Evolutionary conservation across 768 basidiomycete genomes (phyloP), one percentile per base, ranked within the genome.

Genomic region (Trametes sanguinea): DNA sequence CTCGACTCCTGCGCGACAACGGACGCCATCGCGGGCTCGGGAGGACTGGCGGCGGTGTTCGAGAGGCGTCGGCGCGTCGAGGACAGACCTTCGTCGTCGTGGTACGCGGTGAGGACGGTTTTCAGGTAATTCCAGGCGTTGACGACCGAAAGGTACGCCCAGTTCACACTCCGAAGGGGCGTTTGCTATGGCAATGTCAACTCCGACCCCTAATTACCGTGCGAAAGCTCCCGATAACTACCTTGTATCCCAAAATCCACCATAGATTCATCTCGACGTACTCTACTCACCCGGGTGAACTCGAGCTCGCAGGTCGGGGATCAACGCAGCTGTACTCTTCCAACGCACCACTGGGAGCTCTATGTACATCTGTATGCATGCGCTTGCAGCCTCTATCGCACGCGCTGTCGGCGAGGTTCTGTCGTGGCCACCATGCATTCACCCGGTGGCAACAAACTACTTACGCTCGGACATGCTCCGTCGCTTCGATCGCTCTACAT

Each of bases 1-100:
- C 51, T 32, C 16, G 62, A 43, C 44, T 71, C 70, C 64, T 69
- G 68, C 45, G 64, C 65, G 35, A 62, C 67, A 51, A 64, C 67
- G 45, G 66, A 71, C 17, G 69, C 66, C 70, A 71, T 71, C 6
- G 47, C 47, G 10, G 57, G 40, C 40, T 54, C 54, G 17, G 54
- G 51, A 8, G 13, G 27, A 40, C 50, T 45, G 46, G 50, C 47
- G 32, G 35, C 48, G 46, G 32, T 27, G 52, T 27, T 45, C 32
- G 48, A 48, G 27, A 50, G 44, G 29, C 33, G 52, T 35, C 53
- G 45, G 42, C 42, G 50, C 44, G 44, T 44, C 39, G 59, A 13
- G 57, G 29, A 43, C 54, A 48, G 63, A 17, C n/a, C 40, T 47
- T 64, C n/a, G 32, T 60, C 63, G 63, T 60, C 58, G 63, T 45